Base-by-base conservation (phyloP, 805 yeast genomes). In the Cyberlindnera americana region DNA sequence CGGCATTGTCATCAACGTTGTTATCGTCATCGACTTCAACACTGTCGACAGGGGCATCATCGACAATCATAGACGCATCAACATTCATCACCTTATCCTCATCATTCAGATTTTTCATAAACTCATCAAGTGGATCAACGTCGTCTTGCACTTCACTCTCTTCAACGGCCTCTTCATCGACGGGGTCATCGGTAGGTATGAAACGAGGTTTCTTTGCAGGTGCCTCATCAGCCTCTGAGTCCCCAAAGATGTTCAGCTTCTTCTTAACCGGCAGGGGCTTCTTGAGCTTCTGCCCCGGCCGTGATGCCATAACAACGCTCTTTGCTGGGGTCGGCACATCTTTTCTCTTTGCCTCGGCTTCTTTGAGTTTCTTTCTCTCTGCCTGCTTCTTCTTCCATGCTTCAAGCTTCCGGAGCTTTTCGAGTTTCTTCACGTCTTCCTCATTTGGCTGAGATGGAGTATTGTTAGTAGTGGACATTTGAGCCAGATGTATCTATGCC, bases 351-450 rank as follows among this genome's bases (percentile, higher is more conserved):
- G 47, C 45, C 34, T 32, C 49, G 37, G 35, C 48, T 38, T 46
- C 53, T 26, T 44, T 46, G 16, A 41, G 53, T 36, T 29, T 54
- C 55, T 49, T 60, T 37, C 46, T 30, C 38, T 47, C 56, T 18
- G 47, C 51, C 41, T 62, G 66, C 48, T 65, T 68, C 60, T 57
- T 63, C 55, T 73, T 75, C 81, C 82, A 77, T 19, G 73, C 77
- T 40, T 71, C 75, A 0, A 75, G 53, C 41, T 71, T 65, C 44
- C 59, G 56, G 31, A 63, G 65, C 31, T 72, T 61, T 29, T 59
- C 62, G 18, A 40, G 46, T 37, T 48, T 52, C 46, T 50, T 52
- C 12, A 37, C 28, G 18, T 45, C 56, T 13, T 25, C 31, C 21
- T 21, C 47, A 16, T 31, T 19, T 13, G 32, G 11, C 40, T 35